phyloP scores from a whole-genome alignment of 2,329 filamentous ascomycete species.

The Aspergillus oerlinghausenensis region DNA sequence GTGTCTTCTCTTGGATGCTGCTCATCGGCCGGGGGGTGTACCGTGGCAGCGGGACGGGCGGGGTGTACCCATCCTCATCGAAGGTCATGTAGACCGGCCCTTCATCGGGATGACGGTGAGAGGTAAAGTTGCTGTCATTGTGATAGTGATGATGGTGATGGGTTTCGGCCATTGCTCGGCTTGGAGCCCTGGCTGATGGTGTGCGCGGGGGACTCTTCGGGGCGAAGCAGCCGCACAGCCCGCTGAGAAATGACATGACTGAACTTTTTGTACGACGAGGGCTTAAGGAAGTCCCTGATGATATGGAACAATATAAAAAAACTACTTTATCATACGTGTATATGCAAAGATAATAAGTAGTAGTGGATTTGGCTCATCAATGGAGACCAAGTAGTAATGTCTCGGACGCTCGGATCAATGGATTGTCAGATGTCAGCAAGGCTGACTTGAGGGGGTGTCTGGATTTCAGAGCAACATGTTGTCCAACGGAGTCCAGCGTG shows the following conservation, averaged over 20 bases:
- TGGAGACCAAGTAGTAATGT: not conserved
- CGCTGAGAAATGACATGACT: slow-evolving; percentile 20
- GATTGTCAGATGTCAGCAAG: not conserved
- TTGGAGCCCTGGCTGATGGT: slow-evolving; percentile 1
- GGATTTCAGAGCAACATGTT: not conserved
- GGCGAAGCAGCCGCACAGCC: slow-evolving; percentile 22
- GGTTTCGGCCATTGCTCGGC: not conserved
- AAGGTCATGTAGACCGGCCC: not conserved
- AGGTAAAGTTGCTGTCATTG: not conserved
- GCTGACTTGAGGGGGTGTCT: not conserved
- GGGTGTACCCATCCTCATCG: slow-evolving; percentile 27
- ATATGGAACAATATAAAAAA: not conserved
- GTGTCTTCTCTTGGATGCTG: slow-evolving; percentile 35
- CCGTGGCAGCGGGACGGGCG: slow-evolving; percentile 34
- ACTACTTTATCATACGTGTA: not conserved
- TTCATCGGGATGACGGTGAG: not conserved
- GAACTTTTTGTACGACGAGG: not conserved
- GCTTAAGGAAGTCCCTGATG: not conserved
- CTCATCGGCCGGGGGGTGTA: slow-evolving; percentile 39
- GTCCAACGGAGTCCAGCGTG: not conserved
- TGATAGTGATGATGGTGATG: not conserved
- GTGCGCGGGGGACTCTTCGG: slow-evolving; percentile 1
- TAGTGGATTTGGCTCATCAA: not conserved
- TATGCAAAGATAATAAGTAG: not conserved
- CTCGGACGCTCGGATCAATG: not conserved